phyloP scores from a whole-genome alignment of 352 stramenopile genomes.

The Phytophthora macrochlamydospora region DNA sequence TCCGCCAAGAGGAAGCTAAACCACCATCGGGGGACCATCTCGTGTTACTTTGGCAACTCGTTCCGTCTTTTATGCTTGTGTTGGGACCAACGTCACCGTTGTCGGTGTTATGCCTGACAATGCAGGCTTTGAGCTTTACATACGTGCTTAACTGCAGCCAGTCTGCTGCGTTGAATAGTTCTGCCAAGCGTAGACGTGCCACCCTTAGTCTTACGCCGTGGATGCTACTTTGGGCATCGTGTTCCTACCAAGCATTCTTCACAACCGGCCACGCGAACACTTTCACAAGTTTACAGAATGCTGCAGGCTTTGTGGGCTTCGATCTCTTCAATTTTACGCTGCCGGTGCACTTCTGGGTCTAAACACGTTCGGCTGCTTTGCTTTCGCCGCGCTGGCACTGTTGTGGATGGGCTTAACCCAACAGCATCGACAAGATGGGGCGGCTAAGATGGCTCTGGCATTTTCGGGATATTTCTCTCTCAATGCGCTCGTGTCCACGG shows the following conservation, averaged over 20 bases:
- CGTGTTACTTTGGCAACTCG: constrained; percentile 50
- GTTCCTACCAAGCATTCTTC: constrained; percentile 82
- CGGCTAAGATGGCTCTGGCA: constrained; percentile 16
- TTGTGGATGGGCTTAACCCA: constrained; percentile 31
- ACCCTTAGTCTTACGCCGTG: constrained; percentile 29
- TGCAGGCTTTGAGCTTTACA: constrained; percentile 56
- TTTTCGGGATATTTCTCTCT: constrained; percentile 60
- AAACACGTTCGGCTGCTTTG: constrained; percentile 89
- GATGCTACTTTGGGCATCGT: constrained; percentile 62
- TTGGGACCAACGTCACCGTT: constrained; percentile 70
- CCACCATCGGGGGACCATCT: constrained; percentile 11
- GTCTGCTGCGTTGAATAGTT: not conserved
- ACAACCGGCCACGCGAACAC: constrained; percentile 88
- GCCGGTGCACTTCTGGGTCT: constrained; percentile 78
- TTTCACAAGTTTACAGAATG: constrained; percentile 92
- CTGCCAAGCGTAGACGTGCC: not conserved
- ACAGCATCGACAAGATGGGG: not conserved
- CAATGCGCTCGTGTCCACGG: constrained; percentile 71
- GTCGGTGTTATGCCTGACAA: constrained; percentile 46
- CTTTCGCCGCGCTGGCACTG: constrained; percentile 46
- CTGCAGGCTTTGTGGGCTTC: constrained; percentile 87
- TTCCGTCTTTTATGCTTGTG: constrained; percentile 62
- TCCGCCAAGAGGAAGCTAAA: constrained; percentile 8
- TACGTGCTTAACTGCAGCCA: constrained; percentile 29
- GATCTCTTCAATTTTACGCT: constrained; percentile 81